Evolutionary conservation across 2,329 filamentous ascomycete genomes (phyloP), one percentile per base, ranked within the genome.

Genomic region (Huntiella omanensis): DNA sequence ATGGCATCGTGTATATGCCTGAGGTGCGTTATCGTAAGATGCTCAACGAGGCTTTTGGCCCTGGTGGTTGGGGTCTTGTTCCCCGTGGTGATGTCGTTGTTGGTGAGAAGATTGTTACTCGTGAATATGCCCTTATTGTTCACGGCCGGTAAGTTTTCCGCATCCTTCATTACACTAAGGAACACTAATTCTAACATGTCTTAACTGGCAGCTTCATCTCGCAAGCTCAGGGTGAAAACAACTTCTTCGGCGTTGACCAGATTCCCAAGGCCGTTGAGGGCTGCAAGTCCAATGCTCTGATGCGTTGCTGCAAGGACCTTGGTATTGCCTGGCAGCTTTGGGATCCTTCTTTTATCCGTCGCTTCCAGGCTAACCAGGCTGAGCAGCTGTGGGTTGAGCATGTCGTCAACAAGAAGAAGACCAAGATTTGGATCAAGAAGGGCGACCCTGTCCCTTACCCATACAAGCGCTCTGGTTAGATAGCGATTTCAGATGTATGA

Each of bases 11-110:
- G 50, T 98, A 96, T 60, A 68, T 98, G 49, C 91, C 91, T 10
- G 91, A 98, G 69, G 96, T 98, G 68, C 95, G 96, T 66, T 98
- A 98, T 65, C 70, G 91, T 39, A 70, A 88, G 52, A 88, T 93
- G 52, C 63, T 98, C 55, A 95, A 96, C 61, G 68, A 70, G 56
- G 85, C 86, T 0, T 98, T 98, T 64, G 88, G 91, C 0, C 91
- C 91, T 0, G 91, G 92, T 46, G 91, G 83, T 5, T 98, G 91
- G 91, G 91, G 91, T 1, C 66, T 98, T 46, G 88, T 88, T 47
- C 91, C 91, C 7, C 69, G 87, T 49, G 81, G 86, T 12, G 83
- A 93, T 59, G 77, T 83, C 44, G 80, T 85, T 10, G 83, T 94
- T 1, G 86, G 83, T n/a, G 75, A 77, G 28, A 84, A 80, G 60